phyloP scores from a whole-genome alignment of 352 stramenopile genomes.

The Saprolegnia parasitica region DNA sequence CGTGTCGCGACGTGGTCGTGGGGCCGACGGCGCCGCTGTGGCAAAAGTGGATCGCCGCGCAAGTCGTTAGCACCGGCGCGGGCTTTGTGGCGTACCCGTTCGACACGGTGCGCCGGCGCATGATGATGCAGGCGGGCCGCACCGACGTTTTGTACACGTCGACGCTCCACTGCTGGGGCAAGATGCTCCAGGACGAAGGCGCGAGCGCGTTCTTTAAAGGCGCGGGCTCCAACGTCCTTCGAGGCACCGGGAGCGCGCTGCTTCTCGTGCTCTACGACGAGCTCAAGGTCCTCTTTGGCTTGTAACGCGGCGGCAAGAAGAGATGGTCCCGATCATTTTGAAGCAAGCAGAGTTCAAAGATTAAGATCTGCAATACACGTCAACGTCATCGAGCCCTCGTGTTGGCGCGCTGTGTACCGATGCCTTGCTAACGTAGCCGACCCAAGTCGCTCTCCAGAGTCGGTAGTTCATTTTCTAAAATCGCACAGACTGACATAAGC shows the following conservation, averaged over 20 bases:
- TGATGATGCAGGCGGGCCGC: constrained; percentile 98
- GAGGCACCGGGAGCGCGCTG: constrained; percentile 96
- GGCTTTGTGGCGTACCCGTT: constrained; percentile 96
- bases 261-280: constrained; percentile 99
- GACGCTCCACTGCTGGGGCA: constrained; percentile 94
- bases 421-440: no score
- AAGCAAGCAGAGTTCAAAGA: no score
- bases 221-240: constrained; percentile 97
- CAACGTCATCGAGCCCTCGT: no score
- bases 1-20: constrained; percentile 86
- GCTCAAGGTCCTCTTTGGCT: constrained; percentile 82
- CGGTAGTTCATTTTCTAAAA: no score
- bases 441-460: no score
- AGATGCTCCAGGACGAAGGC: constrained; percentile 97
- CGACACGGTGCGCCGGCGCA: constrained; percentile 91
- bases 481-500: no score
- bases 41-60: constrained; percentile 89
- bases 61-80: constrained; percentile 85
- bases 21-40: constrained; percentile 72
- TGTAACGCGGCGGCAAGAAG: no score
- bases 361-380: no score
- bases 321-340: no score
- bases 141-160: constrained; percentile 96
- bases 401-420: no score
- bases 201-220: constrained; percentile 97